Conservation (phyloP, 306 rosid species). For the Rosa rugosa region DNA sequence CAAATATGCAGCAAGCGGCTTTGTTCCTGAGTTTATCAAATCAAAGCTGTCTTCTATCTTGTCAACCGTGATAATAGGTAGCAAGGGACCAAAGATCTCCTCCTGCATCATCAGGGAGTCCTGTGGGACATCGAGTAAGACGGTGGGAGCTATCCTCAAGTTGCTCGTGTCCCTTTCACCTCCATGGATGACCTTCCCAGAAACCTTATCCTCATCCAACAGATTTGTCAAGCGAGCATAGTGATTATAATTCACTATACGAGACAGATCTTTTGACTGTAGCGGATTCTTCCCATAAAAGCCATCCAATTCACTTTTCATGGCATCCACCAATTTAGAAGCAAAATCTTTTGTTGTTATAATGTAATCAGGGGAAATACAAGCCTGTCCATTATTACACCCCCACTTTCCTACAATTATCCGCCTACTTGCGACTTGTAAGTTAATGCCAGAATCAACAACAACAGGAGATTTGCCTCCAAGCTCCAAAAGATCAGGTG, state of each 20-base stretch:
- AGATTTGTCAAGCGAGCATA: slow-evolving; percentile 77
- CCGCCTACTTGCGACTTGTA: slow-evolving; percentile 70
- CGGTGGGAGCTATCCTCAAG: slow-evolving; percentile 84
- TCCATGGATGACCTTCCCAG: slow-evolving; percentile 83
- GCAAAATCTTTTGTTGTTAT: slow-evolving; percentile 82
- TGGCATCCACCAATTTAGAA: slow-evolving; percentile 77
- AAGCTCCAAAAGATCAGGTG: slow-evolving; percentile 94
- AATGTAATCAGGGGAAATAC: slow-evolving; percentile 81
- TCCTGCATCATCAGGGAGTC: slow-evolving; percentile 83
- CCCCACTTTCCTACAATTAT: slow-evolving; percentile 96
- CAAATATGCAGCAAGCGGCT: slow-evolving; percentile 98
- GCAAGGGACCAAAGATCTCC: slow-evolving; percentile 96
- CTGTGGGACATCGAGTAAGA: slow-evolving; percentile 78
- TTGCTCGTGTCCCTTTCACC: slow-evolving; percentile 72
- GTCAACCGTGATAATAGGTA: slow-evolving; percentile 86
- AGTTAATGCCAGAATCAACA: slow-evolving; percentile 74
- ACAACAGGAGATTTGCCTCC: slow-evolving; percentile 95
- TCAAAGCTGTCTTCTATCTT: slow-evolving; percentile 79
- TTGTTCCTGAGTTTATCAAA: slow-evolving; percentile 72
- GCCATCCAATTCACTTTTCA: slow-evolving; percentile 68
- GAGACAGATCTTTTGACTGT: slow-evolving; percentile 88
- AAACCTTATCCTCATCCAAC: slow-evolving; percentile 87
- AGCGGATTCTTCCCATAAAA: slow-evolving; percentile 78
- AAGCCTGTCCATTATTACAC: slow-evolving; percentile 93
- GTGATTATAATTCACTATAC: slow-evolving; percentile 82